These are phyloP conservation scores for Halteria grandinella DNA, from an alignment of 73 alveolate genomes.

Conservation along the genomic window DNA sequence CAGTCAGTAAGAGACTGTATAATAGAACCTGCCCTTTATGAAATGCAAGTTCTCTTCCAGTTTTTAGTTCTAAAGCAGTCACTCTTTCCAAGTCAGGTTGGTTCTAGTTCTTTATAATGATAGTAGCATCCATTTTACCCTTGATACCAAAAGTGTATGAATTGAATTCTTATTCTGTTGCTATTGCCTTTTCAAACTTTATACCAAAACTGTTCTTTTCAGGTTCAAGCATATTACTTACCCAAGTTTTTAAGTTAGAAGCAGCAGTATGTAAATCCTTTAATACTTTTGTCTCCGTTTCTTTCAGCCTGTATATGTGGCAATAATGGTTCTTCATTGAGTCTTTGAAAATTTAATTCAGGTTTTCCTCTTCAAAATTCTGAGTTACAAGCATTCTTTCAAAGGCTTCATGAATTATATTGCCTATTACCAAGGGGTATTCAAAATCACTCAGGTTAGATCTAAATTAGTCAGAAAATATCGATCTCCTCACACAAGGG, in stretches of 20 bases:
- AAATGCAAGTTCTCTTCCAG: slow-evolving; percentile 38
- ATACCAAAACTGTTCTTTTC: slow-evolving; percentile 22
- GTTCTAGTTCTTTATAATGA: neutral
- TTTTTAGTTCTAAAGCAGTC: slow-evolving; percentile 53
- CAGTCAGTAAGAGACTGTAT: slow-evolving; percentile 50
- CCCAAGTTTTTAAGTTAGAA: slow-evolving; percentile 15
- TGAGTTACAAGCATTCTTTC: neutral
- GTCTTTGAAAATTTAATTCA: neutral
- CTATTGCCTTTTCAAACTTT: neutral
- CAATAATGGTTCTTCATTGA: slow-evolving; percentile 9
- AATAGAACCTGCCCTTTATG: slow-evolving; percentile 53
- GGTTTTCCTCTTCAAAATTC: slow-evolving; percentile 2
- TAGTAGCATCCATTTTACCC: slow-evolving; percentile 56
- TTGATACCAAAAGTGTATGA: slow-evolving; percentile 50
- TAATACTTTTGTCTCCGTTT: slow-evolving; percentile 1
- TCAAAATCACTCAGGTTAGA: slow-evolving; percentile 8
- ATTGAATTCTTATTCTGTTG: slow-evolving; percentile 52
- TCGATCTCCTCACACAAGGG: slow-evolving; percentile 46
- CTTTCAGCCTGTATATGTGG: slow-evolving; percentile 3
- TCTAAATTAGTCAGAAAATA: slow-evolving; percentile 35
- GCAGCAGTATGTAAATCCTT: slow-evolving; percentile 10
- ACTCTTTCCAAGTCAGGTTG: slow-evolving; percentile 1
- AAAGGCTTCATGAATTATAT: slow-evolving; percentile 46
- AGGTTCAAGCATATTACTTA: slow-evolving; percentile 16
- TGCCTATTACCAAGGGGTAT: slow-evolving; percentile 35